Evolutionary conservation across 2,329 filamentous ascomycete genomes (phyloP).

Genomic region (Sclerotinia nivalis): DNA sequence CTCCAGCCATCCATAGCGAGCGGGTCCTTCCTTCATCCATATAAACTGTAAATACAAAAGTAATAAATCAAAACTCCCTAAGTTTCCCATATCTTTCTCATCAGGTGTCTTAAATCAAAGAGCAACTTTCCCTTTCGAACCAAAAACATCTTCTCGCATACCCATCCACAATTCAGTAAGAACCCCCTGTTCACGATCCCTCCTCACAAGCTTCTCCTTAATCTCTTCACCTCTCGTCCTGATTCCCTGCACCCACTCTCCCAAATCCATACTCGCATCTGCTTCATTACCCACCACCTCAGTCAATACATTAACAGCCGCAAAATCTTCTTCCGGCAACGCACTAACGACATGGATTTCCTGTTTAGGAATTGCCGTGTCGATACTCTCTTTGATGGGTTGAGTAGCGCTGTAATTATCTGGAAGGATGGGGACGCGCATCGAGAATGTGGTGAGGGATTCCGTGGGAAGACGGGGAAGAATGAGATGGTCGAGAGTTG

Average conservation of each 20-base stretch:
- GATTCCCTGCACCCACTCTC: not conserved
- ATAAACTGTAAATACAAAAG: not conserved
- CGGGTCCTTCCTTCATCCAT: not conserved
- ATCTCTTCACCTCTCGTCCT: conserved; percentile 1
- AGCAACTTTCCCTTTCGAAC: conserved; percentile 21
- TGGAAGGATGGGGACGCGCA: conserved; percentile 61
- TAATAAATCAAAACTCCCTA: not conserved
- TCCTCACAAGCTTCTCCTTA: conserved; percentile 36
- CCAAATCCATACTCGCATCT: conserved; percentile 3
- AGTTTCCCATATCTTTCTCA: not conserved
- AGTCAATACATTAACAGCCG: conserved; percentile 51
- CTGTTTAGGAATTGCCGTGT: conserved; percentile 46
- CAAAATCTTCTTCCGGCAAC: conserved; percentile 52
- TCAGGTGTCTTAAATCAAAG: not conserved
- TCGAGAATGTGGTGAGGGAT: conserved; percentile 20
- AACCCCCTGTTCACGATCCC: conserved; percentile 48
- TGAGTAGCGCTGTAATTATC: conserved; percentile 47
- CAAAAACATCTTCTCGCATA: conserved; percentile 53
- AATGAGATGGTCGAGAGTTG: conserved; percentile 49
- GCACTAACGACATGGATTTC: conserved; percentile 58
- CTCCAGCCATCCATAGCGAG: conserved; percentile 16
- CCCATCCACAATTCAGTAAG: conserved; percentile 58
- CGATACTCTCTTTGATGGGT: conserved; percentile 42
- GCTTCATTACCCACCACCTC: conserved; percentile 54
- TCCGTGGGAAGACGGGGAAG: conserved; percentile 50